phyloP scores from a whole-genome alignment of 805 yeast genomes.

The Lipomyces yamadae region DNA sequence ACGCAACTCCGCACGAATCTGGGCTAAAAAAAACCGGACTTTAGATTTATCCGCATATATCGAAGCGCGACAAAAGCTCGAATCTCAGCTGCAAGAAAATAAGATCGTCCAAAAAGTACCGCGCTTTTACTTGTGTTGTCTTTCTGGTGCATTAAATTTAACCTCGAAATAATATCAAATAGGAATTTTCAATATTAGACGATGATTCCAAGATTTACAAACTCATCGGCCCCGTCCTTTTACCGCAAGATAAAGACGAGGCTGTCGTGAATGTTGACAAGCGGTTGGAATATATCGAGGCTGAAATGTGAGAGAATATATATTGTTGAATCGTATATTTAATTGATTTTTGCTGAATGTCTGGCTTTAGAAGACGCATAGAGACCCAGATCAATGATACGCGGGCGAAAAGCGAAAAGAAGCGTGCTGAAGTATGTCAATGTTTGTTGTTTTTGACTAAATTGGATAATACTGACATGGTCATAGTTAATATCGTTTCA shows the following conservation, averaged over 20 bases:
- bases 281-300: constrained; percentile 83
- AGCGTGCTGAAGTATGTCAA: constrained; percentile 55
- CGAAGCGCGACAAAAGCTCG: constrained; percentile 80
- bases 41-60: constrained; percentile 55
- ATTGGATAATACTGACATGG: not conserved
- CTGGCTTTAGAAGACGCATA: constrained; percentile 54
- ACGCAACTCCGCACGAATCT: too few species aligned
- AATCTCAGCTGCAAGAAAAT: constrained; percentile 93
- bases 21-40: too few species aligned
- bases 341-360: not conserved
- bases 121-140: not conserved
- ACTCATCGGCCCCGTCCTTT: constrained; percentile 86
- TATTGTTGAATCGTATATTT: not conserved
- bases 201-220: constrained; percentile 82
- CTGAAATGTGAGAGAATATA: constrained; percentile 61
- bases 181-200: constrained; percentile 69
- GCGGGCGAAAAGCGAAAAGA: constrained; percentile 60
- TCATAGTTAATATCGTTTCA: constrained; percentile 31
- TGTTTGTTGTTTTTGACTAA: not conserved
- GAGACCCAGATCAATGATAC: constrained; percentile 68
- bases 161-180: not conserved
- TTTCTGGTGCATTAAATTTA: not conserved
- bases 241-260: constrained; percentile 86
- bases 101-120: constrained; percentile 73
- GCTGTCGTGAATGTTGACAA: constrained; percentile 84